phyloP scores from a whole-genome alignment of 2,329 filamentous ascomycete species.

The Trichoderma koningii region DNA sequence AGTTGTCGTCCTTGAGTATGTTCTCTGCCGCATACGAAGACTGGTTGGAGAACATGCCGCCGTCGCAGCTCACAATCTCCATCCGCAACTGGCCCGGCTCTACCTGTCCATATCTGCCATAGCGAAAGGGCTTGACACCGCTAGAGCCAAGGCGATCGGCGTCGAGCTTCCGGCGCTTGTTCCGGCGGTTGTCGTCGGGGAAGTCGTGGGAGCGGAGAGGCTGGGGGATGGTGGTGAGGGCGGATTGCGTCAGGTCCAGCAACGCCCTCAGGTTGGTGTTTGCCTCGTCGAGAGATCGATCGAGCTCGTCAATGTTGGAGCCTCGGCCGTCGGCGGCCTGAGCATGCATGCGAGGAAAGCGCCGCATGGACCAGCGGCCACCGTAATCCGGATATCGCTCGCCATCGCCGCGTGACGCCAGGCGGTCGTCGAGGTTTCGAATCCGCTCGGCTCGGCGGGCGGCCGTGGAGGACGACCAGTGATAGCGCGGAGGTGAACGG shows the following conservation, averaged over 20 bases:
- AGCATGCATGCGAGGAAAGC: conserved; percentile 34
- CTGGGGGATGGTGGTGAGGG: conserved; percentile 37
- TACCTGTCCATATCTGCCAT: conserved; percentile 85
- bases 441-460: conserved; percentile 43
- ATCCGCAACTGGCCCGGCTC: conserved; percentile 78
- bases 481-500: conserved; percentile 26
- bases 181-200: conserved; percentile 53
- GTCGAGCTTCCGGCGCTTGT: conserved; percentile 72
- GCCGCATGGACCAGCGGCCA: conserved; percentile 34
- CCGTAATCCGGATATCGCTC: conserved; percentile 36
- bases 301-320: conserved; percentile 42
- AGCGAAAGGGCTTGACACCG: conserved; percentile 64
- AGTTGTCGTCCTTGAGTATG: conserved; percentile 76
- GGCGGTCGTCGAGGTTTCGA: conserved; percentile 39
- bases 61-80: conserved; percentile 89
- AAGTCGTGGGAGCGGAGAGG: conserved; percentile 43
- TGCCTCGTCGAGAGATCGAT: conserved; percentile 46
- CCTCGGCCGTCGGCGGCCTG: conserved; percentile 33
- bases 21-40: conserved; percentile 72
- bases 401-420: conserved; percentile 33
- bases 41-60: conserved; percentile 68
- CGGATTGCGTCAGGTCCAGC: conserved; percentile 43
- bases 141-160: conserved; percentile 56
- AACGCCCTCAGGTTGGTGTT: conserved; percentile 49
- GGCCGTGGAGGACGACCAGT: conserved; percentile 34